Conservation (phyloP, 202 grass and related monocot species). For the Cymbopogon flexuosus region DNA sequence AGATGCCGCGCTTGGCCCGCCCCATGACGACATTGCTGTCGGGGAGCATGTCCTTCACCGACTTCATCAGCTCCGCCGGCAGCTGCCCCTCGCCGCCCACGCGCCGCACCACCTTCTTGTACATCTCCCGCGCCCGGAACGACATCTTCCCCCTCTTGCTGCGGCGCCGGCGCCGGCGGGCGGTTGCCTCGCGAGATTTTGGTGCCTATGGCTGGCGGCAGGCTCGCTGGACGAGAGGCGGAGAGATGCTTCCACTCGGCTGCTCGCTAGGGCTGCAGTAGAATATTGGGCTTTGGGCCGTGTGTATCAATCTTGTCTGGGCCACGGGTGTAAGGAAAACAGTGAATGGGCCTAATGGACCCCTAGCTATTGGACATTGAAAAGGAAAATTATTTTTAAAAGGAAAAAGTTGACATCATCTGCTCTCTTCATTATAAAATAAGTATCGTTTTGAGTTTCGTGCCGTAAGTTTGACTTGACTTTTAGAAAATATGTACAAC, state of each 20-base stretch:
- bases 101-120: slow-evolving; percentile 71
- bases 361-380: too few relatives aligned
- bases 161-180: slow-evolving; percentile 6
- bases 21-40: slow-evolving; percentile 79
- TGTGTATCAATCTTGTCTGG: too few relatives aligned
- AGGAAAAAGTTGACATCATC: too few relatives aligned
- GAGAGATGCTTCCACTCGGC: background rate
- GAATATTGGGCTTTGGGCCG: background rate
- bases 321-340: too few relatives aligned
- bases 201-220: background rate
- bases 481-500: too few relatives aligned
- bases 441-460: too few relatives aligned
- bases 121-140: slow-evolving; percentile 70
- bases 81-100: slow-evolving; percentile 54
- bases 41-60: slow-evolving; percentile 66
- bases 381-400: too few relatives aligned
- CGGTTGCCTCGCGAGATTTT: slow-evolving; percentile 28
- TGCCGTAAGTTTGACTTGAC: too few relatives aligned
- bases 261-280: background rate
- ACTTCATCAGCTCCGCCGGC: slow-evolving; percentile 58
- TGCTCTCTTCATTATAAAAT: too few relatives aligned
- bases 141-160: slow-evolving; percentile 46
- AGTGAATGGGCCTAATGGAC: too few relatives aligned
- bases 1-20: slow-evolving; percentile 86
- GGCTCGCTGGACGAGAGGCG: too few relatives aligned